These are phyloP conservation scores for Scortechinia acanthostroma DNA, from an alignment of 2,329 filamentous ascomycete species.

Conservation along the genomic window DNA sequence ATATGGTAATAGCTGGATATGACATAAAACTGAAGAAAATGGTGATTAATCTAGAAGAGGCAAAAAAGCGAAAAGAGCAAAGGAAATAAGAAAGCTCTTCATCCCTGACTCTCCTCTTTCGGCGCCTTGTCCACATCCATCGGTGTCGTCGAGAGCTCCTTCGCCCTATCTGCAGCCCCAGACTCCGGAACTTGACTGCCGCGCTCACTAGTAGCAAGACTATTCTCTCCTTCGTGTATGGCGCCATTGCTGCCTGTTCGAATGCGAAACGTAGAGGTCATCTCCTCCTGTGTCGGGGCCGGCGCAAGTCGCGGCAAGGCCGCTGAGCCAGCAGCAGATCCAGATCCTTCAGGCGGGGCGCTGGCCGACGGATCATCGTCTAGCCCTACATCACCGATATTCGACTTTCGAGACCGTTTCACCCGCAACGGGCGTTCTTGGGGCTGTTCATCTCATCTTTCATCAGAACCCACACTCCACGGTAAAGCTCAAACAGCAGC, in stretches of 20 bases:
- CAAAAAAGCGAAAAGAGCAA: conserved; percentile 5
- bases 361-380: conserved; percentile 8
- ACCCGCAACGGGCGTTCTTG: conserved; percentile 33
- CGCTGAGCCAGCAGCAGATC: conserved; percentile 9
- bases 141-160: conserved; percentile 19
- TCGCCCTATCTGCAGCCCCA: too few relatives aligned
- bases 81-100: not conserved
- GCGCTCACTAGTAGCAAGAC: conserved; percentile 1
- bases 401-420: conserved; percentile 28
- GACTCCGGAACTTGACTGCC: conserved; percentile 8
- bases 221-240: not conserved
- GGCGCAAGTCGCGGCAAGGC: conserved; percentile 21
- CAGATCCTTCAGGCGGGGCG: not conserved
- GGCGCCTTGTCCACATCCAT: conserved; percentile 25
- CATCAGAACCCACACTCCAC: not conserved
- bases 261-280: conserved; percentile 24
- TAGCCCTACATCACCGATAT: conserved; percentile 12
- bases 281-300: conserved; percentile 22
- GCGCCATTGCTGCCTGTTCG: conserved; percentile 16
- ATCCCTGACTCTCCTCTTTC: conserved; percentile 16
- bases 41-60: not conserved
- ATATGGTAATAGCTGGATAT: too few relatives aligned
- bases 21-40: not conserved
- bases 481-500: not conserved
- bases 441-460: conserved; percentile 17